Percentiles rank a stretch among this genome's conserved stretches.
Evolutionary conservation across 371 early-diverging fungal genomes (phyloP).

Genomic region (Dichotomocladium elegans): DNA sequence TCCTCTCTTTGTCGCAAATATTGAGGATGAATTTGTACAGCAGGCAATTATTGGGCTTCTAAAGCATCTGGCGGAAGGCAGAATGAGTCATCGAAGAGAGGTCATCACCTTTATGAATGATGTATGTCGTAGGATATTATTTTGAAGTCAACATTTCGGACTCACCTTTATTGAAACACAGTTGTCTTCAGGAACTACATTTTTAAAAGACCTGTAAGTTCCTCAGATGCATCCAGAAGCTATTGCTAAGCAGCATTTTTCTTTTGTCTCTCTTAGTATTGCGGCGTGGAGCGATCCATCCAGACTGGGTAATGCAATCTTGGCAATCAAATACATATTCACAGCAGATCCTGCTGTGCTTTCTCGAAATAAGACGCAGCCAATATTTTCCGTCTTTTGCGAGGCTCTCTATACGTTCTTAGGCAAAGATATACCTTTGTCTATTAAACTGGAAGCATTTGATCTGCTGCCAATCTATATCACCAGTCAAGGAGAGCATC

Average conservation of each 20-base stretch:
- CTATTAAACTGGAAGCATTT: conserved; percentile 21
- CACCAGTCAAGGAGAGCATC: conserved; percentile 14
- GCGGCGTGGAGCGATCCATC: conserved; percentile 20
- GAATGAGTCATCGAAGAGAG: conserved; percentile 7
- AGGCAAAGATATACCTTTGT: conserved; percentile 10
- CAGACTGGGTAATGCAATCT: conserved; percentile 23
- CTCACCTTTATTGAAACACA: neutral
- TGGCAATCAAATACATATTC: conserved; percentile 36
- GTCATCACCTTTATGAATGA: conserved; percentile 13
- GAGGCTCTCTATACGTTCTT: conserved; percentile 15
- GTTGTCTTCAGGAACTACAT: conserved; percentile 7
- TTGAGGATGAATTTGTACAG: conserved; percentile 11
- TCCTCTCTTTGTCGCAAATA: conserved; percentile 4
- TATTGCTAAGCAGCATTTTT: neutral
- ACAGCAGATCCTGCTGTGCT: conserved; percentile 45
- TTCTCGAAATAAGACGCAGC: conserved; percentile 25
- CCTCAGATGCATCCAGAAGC: neutral
- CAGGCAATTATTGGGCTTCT: conserved; percentile 26
- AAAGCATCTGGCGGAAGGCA: conserved; percentile 23
- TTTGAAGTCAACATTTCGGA: too few relatives aligned
- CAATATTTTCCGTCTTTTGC: conserved; percentile 18
- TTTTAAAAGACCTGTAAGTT: conserved; percentile 39
- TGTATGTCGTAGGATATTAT: conserved; percentile 16
- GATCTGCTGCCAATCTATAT: conserved; percentile 34
- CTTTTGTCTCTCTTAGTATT: conserved; percentile 16